A percentile compares a stretch with the other conserved stretches of the same genome.
Conservation (phyloP, 768 basidiomycete species). For the Tephrocybe rancida region DNA sequence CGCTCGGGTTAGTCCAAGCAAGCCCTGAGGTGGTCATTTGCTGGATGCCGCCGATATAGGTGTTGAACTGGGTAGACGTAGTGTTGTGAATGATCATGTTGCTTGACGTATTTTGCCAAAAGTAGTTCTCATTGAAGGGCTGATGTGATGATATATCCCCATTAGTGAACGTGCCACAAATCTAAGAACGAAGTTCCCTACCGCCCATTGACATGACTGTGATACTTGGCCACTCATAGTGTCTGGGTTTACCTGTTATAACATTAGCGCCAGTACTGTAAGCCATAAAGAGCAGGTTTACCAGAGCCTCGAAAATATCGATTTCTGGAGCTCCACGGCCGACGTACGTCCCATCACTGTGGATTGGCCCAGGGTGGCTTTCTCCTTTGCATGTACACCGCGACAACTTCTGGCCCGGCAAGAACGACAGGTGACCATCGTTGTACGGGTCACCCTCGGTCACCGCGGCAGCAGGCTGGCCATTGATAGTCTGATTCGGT, state of each 20-base stretch:
- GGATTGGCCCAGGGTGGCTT: constrained; percentile 81
- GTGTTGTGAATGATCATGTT: constrained; percentile 63
- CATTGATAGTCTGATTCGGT: constrained; percentile 78
- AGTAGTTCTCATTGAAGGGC: constrained; percentile 79
- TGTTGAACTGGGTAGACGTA: constrained; percentile 56
- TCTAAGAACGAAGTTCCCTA: constrained; percentile 35
- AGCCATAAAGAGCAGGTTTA: constrained; percentile 9
- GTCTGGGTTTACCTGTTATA: constrained; percentile 44
- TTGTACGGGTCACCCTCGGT: constrained; percentile 55
- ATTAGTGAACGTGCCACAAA: neutral
- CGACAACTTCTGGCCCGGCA: constrained; percentile 83
- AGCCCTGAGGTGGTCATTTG: constrained; percentile 84
- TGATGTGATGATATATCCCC: constrained; percentile 22
- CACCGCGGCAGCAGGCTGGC: constrained; percentile 62
- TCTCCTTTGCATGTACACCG: constrained; percentile 85
- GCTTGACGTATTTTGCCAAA: constrained; percentile 61
- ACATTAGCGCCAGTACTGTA: neutral
- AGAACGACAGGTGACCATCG: constrained; percentile 60
- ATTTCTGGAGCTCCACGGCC: constrained; percentile 90
- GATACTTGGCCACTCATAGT: constrained; percentile 66
- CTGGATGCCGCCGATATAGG: constrained; percentile 65
- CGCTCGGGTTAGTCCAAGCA: constrained; percentile 63
- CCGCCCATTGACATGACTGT: constrained; percentile 84
- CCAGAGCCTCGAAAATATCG: constrained; percentile 87
- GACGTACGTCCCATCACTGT: constrained; percentile 73